Evolutionary conservation across 2,329 filamentous ascomycete species (phyloP).

Genomic region (Colletotrichum incanum): DNA sequence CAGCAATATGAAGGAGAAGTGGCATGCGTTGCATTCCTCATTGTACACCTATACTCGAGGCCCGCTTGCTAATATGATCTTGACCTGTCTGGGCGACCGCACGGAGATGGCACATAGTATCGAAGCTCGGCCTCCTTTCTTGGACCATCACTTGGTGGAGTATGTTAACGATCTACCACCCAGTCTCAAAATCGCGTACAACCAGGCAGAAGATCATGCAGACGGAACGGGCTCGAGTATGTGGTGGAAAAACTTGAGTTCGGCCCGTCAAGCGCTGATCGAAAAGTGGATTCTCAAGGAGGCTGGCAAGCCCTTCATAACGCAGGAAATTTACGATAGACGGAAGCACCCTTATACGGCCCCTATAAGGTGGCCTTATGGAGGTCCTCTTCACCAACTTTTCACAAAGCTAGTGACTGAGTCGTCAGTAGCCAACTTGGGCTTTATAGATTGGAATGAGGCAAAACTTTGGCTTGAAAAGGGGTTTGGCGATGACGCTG

Average conservation of each 20-base stretch:
- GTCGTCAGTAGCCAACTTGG: slow-evolving; percentile 55
- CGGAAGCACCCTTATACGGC: slow-evolving; percentile 66
- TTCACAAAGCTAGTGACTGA: slow-evolving; percentile 52
- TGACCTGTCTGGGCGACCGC: slow-evolving; percentile 52
- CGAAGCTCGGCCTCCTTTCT: slow-evolving; percentile 54
- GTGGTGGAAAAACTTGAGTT: slow-evolving; percentile 39
- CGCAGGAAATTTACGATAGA: slow-evolving; percentile 64
- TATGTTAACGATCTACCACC: slow-evolving; percentile 46
- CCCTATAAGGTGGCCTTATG: slow-evolving; percentile 57
- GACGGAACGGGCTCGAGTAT: slow-evolving; percentile 32
- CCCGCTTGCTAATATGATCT: slow-evolving; percentile 48
- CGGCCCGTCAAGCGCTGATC: slow-evolving; percentile 47
- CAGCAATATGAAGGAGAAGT: slow-evolving; percentile 47
- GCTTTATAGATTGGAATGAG: slow-evolving; percentile 58
- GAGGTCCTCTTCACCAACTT: slow-evolving; percentile 60
- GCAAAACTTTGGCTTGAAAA: slow-evolving; percentile 49
- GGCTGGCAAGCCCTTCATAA: slow-evolving; percentile 54
- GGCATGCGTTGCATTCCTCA: slow-evolving; percentile 50
- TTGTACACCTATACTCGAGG: slow-evolving; percentile 48
- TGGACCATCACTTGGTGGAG: slow-evolving; percentile 52
- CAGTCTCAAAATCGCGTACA: slow-evolving; percentile 28
- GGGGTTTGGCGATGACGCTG: slow-evolving; percentile 56
- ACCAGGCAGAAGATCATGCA: slow-evolving; percentile 7
- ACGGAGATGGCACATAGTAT: slow-evolving; percentile 57
- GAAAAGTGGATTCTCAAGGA: slow-evolving; percentile 69